Evolutionary conservation across 257 asterid genomes (phyloP).

Genomic region (Sherardia arvensis): DNA sequence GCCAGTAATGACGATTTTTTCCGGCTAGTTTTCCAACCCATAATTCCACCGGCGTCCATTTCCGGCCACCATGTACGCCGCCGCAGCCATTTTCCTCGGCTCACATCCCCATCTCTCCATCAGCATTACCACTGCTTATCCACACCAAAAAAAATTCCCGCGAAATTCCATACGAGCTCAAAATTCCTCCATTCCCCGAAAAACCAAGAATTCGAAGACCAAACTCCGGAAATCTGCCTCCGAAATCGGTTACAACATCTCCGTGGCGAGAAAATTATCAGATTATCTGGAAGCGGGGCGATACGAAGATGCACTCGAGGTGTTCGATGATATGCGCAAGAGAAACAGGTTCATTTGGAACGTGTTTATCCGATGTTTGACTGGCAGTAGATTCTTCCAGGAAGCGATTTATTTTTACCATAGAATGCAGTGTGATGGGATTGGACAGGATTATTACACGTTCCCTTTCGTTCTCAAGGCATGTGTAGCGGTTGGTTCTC

Average conservation of each 20-base stretch:
- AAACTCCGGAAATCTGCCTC: slow-evolving; percentile 9
- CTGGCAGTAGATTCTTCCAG: slow-evolving; percentile 33
- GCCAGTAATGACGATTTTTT: background rate
- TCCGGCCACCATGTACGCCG: background rate
- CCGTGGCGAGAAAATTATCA: slow-evolving; percentile 22
- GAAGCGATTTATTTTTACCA: slow-evolving; percentile 40
- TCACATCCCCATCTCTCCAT: background rate
- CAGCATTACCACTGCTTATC: background rate
- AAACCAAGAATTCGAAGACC: slow-evolving; percentile 8
- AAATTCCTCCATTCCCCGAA: slow-evolving; percentile 11
- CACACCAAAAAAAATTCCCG: background rate
- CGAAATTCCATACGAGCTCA: slow-evolving; percentile 12
- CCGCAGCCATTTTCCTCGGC: background rate
- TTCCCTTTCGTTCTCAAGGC: slow-evolving; percentile 64
- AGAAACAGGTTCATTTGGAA: slow-evolving; percentile 45
- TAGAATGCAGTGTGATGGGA: slow-evolving; percentile 39
- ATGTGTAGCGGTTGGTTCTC: slow-evolving; percentile 28
- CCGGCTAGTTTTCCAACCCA: background rate
- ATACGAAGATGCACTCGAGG: slow-evolving; percentile 41
- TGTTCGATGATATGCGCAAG: slow-evolving; percentile 41
- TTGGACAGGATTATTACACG: slow-evolving; percentile 37
- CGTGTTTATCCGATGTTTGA: slow-evolving; percentile 39
- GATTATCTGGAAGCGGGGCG: slow-evolving; percentile 25
- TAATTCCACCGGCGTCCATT: background rate
- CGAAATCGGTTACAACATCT: slow-evolving; percentile 1